A percentile compares a stretch with the other conserved stretches of the same genome.
phyloP scores from a whole-genome alignment of 495 filamentous ascomycete species.

The Haplographium delicatum region DNA sequence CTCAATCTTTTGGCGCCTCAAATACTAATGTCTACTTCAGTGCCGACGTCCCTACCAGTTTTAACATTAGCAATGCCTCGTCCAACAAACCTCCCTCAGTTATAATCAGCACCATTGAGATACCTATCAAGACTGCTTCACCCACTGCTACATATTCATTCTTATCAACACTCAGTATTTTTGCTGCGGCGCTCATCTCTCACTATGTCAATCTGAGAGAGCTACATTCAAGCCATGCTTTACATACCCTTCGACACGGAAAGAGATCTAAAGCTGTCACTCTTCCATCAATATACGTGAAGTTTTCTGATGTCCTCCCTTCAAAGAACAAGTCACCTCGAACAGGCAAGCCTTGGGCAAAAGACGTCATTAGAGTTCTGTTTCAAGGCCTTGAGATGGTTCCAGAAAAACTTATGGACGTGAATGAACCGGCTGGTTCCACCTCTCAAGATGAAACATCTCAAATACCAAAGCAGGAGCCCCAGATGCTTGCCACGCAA shows the following conservation, averaged over 20 bases:
- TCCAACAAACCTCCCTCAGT: not conserved
- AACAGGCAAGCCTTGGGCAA: conserved; percentile 40
- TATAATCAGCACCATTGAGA: conserved; percentile 10
- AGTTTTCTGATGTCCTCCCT: conserved; percentile 37
- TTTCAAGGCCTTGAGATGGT: conserved; percentile 41
- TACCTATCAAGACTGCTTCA: conserved; percentile 17
- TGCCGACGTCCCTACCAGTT: conserved; percentile 1
- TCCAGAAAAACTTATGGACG: conserved; percentile 18
- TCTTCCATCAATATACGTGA: conserved; percentile 39
- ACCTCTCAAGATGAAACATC: conserved; percentile 7
- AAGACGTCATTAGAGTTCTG: conserved; percentile 46
- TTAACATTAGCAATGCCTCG: not conserved
- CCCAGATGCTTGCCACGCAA: not conserved
- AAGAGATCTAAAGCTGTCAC: conserved; percentile 29
- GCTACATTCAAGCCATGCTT: conserved; percentile 34
- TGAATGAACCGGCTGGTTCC: conserved; percentile 23
- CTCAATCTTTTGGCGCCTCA: not conserved
- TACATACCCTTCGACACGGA: conserved; percentile 17
- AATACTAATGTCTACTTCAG: conserved; percentile 7
- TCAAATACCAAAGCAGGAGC: not conserved
- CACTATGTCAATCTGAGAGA: conserved; percentile 39
- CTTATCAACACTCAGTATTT: conserved; percentile 21
- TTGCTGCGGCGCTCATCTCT: conserved; percentile 30
- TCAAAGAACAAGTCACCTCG: conserved; percentile 7
- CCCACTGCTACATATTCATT: conserved; percentile 21